phyloP scores from a whole-genome alignment of 148 eudicot genomes.

The Camellia granthamiana region DNA sequence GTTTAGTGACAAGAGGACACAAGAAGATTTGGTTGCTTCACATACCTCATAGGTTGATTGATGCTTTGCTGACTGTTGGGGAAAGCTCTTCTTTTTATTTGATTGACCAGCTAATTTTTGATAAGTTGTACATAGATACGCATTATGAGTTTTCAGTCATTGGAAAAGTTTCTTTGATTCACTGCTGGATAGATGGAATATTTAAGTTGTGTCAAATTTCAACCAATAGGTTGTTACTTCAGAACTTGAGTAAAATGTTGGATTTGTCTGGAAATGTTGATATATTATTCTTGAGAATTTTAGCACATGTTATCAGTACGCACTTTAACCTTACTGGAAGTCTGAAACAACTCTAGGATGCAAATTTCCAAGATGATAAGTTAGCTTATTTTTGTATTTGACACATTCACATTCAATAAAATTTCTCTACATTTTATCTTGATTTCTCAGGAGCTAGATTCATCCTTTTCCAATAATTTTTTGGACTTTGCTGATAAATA shows the following conservation, averaged over 20 bases:
- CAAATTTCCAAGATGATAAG: neutral
- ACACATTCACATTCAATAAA: neutral
- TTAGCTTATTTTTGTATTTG: no score
- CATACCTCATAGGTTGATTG: neutral
- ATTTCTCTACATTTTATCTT: neutral
- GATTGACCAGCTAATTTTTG: neutral
- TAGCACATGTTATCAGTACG: neutral
- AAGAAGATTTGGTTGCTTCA: neutral
- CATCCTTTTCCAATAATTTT: neutral
- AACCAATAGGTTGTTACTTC: neutral
- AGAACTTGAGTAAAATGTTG: conserved; percentile 3
- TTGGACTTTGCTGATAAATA: no score
- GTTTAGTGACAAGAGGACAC: neutral
- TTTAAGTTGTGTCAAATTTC: conserved; percentile 2
- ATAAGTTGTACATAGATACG: neutral
- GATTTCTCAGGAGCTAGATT: neutral
- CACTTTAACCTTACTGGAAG: neutral
- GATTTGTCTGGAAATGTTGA: neutral
- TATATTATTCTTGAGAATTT: neutral
- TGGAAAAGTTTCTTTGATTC: neutral
- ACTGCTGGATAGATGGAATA: neutral
- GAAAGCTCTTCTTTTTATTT: neutral
- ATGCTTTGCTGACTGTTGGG: neutral
- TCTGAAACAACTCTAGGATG: neutral
- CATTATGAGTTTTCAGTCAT: neutral